Base-by-base conservation (phyloP, 495 filamentous ascomycete species). In the Hypoxylon perforatum region DNA sequence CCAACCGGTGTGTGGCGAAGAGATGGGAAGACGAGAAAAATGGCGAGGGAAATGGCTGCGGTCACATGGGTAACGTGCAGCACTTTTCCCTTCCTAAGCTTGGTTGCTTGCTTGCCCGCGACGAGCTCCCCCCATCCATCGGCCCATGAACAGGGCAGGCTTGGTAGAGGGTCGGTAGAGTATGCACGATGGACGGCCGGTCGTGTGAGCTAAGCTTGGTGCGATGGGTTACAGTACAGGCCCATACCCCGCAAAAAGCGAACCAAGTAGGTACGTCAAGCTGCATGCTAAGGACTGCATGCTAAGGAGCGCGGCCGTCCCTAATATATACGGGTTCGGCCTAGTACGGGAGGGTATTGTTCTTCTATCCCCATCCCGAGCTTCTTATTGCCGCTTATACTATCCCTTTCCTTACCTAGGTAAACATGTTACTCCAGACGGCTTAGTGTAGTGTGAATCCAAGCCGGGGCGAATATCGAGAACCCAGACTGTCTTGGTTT, bases 1-100 rank as follows among this genome's bases (percentile, higher is more conserved):
- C n/a, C 65, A 69, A 28, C 64, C 70, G 69, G 67, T 74, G 67
- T 74, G 69, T 75, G 51, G 65, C 67, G 50, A 73, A 63, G 25
- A 7, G 25, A 7, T 28, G 25, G 25, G 25, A 28, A 59, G 62
- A 46, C n/a, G n/a, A n/a, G n/a, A n/a, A n/a, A n/a, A n/a, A n/a
- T n/a, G 50, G 57, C 35, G 48, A 66, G 52, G 54, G 8, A 54
- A 65, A 28, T 66, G 47, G 71, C 59, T 53, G 19, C 44, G 70
- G 72, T 75, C 63, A 69, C 72, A 72, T 72, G 72, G 66, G 66
- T 65, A 65, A 66, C 48, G 57, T 70, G 66, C 61, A 68, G 67
- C 44, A 51, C 36, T n/a, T n/a, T n/a, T n/a, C n/a, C n/a, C n/a
- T n/a, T n/a, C n/a, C n/a, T n/a, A n/a, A n/a, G n/a, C n/a, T n/a